phyloP scores from a whole-genome alignment of 306 rosid genomes.

The Fragaria ananassa region DNA sequence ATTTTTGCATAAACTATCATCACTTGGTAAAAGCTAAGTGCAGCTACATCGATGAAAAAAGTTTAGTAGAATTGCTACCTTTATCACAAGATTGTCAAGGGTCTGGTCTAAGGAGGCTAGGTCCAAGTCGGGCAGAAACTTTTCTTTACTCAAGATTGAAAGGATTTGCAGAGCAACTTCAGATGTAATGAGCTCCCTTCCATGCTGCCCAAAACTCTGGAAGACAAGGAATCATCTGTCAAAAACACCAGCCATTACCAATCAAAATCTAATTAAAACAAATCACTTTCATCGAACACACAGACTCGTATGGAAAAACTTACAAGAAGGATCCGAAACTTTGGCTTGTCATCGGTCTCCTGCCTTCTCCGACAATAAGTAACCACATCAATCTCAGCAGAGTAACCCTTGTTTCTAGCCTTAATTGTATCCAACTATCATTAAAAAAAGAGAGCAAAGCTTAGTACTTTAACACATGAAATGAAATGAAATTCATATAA shows the following conservation, averaged over 20 bases:
- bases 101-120: constrained; percentile 53
- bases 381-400: constrained; percentile 65
- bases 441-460: not conserved
- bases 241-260: constrained; percentile 88
- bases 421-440: constrained; percentile 63
- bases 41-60: not conserved
- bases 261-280: constrained; percentile 18
- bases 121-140: constrained; percentile 54
- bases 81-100: constrained; percentile 77
- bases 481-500: constrained; percentile 8
- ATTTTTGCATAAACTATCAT: not conserved
- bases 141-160: constrained; percentile 76
- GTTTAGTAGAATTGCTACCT: constrained; percentile 42
- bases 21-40: not conserved
- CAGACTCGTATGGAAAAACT: constrained; percentile 30
- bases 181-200: constrained; percentile 89
- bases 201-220: constrained; percentile 99
- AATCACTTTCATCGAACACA: not conserved
- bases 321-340: constrained; percentile 89
- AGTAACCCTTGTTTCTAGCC: constrained; percentile 72
- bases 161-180: constrained; percentile 85
- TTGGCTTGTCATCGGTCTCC: constrained; percentile 50
- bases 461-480: constrained; percentile 1
- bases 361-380: constrained; percentile 60
- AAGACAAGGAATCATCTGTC: constrained; percentile 99